phyloP scores from a whole-genome alignment of 1,139 yeast genomes.

The Pichia sp. region DNA sequence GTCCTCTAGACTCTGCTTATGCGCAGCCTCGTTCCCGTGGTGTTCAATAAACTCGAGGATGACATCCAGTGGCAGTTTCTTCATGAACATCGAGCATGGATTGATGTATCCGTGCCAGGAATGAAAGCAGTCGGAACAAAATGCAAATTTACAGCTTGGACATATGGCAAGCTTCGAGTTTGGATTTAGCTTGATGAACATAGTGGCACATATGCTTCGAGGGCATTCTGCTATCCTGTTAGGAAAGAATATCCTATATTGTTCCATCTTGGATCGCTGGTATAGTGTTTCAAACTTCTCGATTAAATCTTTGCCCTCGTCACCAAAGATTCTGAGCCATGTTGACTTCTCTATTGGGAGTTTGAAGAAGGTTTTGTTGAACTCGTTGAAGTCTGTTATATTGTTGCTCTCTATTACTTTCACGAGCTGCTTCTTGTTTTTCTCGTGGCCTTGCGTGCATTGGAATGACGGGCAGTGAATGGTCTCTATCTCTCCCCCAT shows the following conservation, averaged over 20 bases:
- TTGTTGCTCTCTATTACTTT: slow-evolving; percentile 7
- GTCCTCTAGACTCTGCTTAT: slow-evolving; percentile 33
- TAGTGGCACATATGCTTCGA: slow-evolving; percentile 40
- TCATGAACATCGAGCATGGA: slow-evolving; percentile 40
- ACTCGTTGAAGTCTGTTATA: slow-evolving; percentile 30
- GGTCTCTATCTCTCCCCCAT: slow-evolving; percentile 50
- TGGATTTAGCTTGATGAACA: slow-evolving; percentile 48
- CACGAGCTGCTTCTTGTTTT: slow-evolving; percentile 13
- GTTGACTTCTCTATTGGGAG: slow-evolving; percentile 38
- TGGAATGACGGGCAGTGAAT: slow-evolving; percentile 61
- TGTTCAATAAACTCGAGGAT: slow-evolving; percentile 40
- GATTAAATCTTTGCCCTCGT: slow-evolving; percentile 30
- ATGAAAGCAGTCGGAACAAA: slow-evolving; percentile 57
- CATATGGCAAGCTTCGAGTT: slow-evolving; percentile 56
- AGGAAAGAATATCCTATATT: slow-evolving; percentile 47
- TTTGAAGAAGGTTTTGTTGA: slow-evolving; percentile 35
- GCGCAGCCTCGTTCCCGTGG: slow-evolving; percentile 15
- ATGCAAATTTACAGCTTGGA: slow-evolving; percentile 52
- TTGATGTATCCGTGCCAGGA: slow-evolving; percentile 67
- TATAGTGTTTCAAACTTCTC: slow-evolving; percentile 41
- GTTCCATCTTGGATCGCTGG: slow-evolving; percentile 42
- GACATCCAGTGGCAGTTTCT: slow-evolving; percentile 42
- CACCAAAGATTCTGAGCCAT: slow-evolving; percentile 27
- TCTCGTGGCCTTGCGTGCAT: slow-evolving; percentile 37
- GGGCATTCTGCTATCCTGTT: slow-evolving; percentile 55